Base-by-base conservation (phyloP, 202 grass and related monocot species). In the Digitaria exilis region DNA sequence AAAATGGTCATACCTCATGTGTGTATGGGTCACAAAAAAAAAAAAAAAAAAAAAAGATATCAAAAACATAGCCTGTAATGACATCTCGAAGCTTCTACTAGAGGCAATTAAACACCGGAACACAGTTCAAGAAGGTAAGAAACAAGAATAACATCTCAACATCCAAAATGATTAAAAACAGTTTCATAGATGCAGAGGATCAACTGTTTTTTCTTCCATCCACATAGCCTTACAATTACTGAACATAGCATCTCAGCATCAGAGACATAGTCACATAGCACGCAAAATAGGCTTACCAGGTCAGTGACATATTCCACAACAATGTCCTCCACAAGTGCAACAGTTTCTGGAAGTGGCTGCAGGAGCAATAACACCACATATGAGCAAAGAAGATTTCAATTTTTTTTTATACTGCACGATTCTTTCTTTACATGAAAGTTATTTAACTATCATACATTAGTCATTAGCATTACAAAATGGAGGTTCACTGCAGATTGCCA, bases 261-360 rank as follows among this genome's bases (percentile, higher is more conserved):
- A 4, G 2, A 68, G 10, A 22, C 5, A 37, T 37, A 37, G 35
- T 37, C 4, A 37, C 8, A 70, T 67, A 74, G 50, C 30, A 84
- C 16, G 15, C 32, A 61, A 74, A 7, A 65, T 24, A 83, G 63
- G 41, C 58, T 74, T 98, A 98, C 96, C 83, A 98, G 65, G 71
- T 98, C 96, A 86, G 91, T 98, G 74, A 98, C 87, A 85, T 96
- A 98, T 84, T 98, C 96, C 0, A 93, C 87, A 60, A 93, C 93
- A 84, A 98, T 98, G 66, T 98, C 96, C 85, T 98, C 96, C 68
- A 98, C 91, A 71, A 98, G 90, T 11, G 96, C 82, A 79, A 98
- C 87, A 6, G 96, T 94, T 89, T 98, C 96, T 52, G 96, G 96
- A 82, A 98, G 89, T 66, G 96, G 96, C 96, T 98, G 91, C 45